A percentile compares a stretch with the other conserved stretches of the same genome.
These are phyloP conservation scores for Drosera spatulata DNA, from an alignment of 179 eudicot genomes.

Conservation along the genomic window DNA sequence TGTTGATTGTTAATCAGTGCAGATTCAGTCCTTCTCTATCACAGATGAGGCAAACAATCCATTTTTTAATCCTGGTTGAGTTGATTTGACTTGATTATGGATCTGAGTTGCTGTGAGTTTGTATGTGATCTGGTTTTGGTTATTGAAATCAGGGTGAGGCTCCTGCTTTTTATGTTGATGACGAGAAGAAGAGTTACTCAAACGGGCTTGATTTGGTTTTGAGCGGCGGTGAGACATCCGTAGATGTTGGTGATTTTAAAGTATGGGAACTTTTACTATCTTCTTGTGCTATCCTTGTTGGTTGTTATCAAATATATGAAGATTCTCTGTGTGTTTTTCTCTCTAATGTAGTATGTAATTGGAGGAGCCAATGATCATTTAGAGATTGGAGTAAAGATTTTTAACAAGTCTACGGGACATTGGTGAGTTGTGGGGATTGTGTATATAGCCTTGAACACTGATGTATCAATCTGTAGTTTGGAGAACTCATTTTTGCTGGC, in stretches of 20 bases:
- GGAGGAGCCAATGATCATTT: constrained; percentile 40
- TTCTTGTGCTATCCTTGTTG: background rate
- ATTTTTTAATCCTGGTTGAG: background rate
- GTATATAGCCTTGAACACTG: background rate
- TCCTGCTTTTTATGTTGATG: constrained; percentile 56
- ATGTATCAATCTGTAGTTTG: background rate
- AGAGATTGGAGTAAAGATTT: constrained; percentile 36
- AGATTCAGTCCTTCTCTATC: background rate
- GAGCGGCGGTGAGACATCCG: constrained; percentile 34
- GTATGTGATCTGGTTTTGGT: constrained; percentile 9
- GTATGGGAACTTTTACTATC: constrained; percentile 20
- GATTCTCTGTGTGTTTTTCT: constrained; percentile 1
- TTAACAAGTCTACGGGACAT: constrained; percentile 32
- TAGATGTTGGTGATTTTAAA: constrained; percentile 36
- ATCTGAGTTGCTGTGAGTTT: background rate
- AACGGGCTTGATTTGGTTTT: constrained; percentile 30
- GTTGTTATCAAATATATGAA: background rate
- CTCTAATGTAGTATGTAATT: constrained; percentile 44
- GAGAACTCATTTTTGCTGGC: constrained; percentile 2
- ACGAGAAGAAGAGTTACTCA: constrained; percentile 21
- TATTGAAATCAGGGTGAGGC: constrained; percentile 62
- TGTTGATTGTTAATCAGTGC: background rate
- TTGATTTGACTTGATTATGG: background rate
- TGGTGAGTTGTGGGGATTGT: constrained; percentile 32
- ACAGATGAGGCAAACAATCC: background rate